phyloP scores from a whole-genome alignment of 768 basidiomycete species.

The Mycena epipterygia region DNA sequence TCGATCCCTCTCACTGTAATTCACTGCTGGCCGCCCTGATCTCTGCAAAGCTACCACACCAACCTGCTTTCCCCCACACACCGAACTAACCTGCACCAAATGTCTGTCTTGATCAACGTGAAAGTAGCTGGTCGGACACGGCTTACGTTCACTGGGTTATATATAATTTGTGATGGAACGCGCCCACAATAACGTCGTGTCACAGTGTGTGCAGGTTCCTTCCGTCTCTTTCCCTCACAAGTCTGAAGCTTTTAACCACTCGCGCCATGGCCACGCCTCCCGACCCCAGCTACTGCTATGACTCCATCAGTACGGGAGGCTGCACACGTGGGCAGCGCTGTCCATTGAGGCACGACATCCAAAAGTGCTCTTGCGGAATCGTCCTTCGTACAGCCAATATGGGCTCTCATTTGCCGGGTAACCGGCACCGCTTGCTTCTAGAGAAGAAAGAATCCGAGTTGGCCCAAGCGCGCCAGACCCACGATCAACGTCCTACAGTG shows the following conservation, averaged over 20 bases:
- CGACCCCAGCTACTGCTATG: slow-evolving; percentile 43
- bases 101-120: no score
- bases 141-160: no score
- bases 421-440: slow-evolving; percentile 42
- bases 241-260: not conserved
- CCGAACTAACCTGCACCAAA: no score
- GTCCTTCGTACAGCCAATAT: slow-evolving; percentile 36
- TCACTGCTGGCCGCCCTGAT: no score
- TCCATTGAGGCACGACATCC: slow-evolving; percentile 51
- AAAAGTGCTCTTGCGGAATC: slow-evolving; percentile 52
- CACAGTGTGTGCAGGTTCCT: not conserved
- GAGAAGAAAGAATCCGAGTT: slow-evolving; percentile 17
- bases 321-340: slow-evolving; percentile 48
- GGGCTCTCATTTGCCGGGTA: slow-evolving; percentile 45
- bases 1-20: no score
- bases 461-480: not conserved
- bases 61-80: no score
- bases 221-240: not conserved
- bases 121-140: no score
- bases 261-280: slow-evolving; percentile 8
- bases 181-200: no score
- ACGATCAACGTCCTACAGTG: not conserved
- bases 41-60: no score
- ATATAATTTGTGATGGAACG: no score
- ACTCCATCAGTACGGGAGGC: slow-evolving; percentile 40